Evolutionary conservation across 1,284 basidiomycete genomes (phyloP).

Genomic region (Cystobasidium slooffiae): DNA sequence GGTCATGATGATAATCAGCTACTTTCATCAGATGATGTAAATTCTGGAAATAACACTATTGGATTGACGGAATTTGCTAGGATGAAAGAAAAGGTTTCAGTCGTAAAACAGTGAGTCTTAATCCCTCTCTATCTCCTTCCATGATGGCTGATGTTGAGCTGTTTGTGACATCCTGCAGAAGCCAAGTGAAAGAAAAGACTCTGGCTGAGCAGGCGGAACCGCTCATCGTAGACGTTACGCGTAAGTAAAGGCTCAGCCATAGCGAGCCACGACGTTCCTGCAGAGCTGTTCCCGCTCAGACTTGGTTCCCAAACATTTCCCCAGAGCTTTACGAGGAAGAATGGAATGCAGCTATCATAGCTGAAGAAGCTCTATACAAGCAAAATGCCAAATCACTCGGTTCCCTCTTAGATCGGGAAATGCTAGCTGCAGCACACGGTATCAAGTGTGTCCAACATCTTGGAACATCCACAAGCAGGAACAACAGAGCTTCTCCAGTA

Average conservation of each 20-base stretch:
- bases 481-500: neutral
- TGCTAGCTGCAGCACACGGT: conserved; percentile 2
- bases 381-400: conserved; percentile 13
- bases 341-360: conserved; percentile 12
- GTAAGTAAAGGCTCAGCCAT: neutral
- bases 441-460: conserved; percentile 6
- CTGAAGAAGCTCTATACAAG: conserved; percentile 18
- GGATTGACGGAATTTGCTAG: conserved; percentile 30
- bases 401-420: conserved; percentile 9
- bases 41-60: conserved; percentile 7
- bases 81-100: conserved; percentile 11
- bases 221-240: conserved; percentile 19
- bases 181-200: conserved; percentile 12
- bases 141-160: neutral
- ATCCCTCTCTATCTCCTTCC: neutral
- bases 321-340: conserved; percentile 13
- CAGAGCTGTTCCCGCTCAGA: too few relatives aligned
- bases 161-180: neutral
- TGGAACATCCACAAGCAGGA: neutral
- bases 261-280: too few relatives aligned
- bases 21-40: neutral
- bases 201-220: conserved; percentile 30
- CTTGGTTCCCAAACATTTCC: neutral
- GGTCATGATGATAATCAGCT: too few relatives aligned
- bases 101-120: conserved; percentile 10